phyloP scores from a whole-genome alignment of 352 stramenopile genomes.

The Pythium aristosporum region DNA sequence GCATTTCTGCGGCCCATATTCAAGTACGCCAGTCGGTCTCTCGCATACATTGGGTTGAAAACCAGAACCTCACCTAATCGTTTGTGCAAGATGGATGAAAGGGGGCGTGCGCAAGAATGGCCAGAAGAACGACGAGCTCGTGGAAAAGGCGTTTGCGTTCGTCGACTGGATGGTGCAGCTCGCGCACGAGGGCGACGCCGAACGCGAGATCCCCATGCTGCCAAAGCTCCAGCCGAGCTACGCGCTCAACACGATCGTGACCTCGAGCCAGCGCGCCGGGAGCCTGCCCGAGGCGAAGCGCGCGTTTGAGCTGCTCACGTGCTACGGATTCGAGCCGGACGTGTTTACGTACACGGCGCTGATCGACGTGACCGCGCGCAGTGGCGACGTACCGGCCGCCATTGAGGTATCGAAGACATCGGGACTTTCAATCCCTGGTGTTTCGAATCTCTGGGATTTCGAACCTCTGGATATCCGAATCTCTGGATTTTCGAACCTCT shows the following conservation, averaged over 20 bases:
- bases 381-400: conserved; percentile 41
- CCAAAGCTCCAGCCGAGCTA: conserved; percentile 59
- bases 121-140: conserved; percentile 43
- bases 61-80: background rate
- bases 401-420: conserved; percentile 35
- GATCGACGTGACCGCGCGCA: conserved; percentile 69
- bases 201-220: conserved; percentile 40
- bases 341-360: conserved; percentile 83
- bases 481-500: no score
- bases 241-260: conserved; percentile 78
- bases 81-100: conserved; percentile 54
- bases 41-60: background rate
- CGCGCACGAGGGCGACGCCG: conserved; percentile 39
- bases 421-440: no score
- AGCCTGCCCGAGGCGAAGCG: conserved; percentile 55
- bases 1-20: conserved; percentile 70
- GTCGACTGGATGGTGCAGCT: conserved; percentile 71
- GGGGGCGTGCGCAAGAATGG: conserved; percentile 59
- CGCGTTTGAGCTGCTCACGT: conserved; percentile 51
- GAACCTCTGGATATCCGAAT: no score
- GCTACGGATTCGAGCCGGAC: conserved; percentile 61
- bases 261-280: conserved; percentile 63
- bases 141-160: conserved; percentile 68
- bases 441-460: no score
- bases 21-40: conserved; percentile 26